Evolutionary conservation across 768 basidiomycete genomes (phyloP), one percentile per base, ranked within the genome.

Genomic region (Amanita fuliginea): DNA sequence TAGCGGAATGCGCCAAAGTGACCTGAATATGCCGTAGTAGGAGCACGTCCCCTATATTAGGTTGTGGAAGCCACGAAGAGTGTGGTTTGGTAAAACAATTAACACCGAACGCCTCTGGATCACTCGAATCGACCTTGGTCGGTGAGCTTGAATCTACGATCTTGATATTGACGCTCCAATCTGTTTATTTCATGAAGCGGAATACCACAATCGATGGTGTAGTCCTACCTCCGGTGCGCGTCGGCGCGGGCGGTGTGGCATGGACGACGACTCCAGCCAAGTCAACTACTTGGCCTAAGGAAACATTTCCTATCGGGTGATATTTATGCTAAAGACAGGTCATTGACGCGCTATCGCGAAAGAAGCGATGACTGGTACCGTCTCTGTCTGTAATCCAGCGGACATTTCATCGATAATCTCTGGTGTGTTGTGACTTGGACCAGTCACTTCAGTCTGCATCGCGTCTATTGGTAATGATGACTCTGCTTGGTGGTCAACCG

Each of bases 1-100:
- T 8, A 28, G 30, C 2, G 16, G 30, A 43, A 6, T 1, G 33
- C 22, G 8, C 9, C 40, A 8, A 14, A 45, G 60, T 13, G 46
- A 79, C 81, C 70, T 74, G 78, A 28, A 81, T 62, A 41, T 65
- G 61, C 36, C 65, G 68, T 21, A 81, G 57, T 46, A 83, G 66
- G 6, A 83, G 54, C 18, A 83, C 57, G 50, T 81, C 74, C 0
- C 76, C 75, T n/a, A 53, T 47, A 3, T 62, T 62, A 13, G 73
- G 67, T 32, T 64, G 60, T 1, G 83, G 82, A 3, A 85, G 60
- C 73, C 73, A 78, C 47, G 73, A 66, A 19, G 56, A 34, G 53
- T 75, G 55, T 42, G 62, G 65, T 54, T 68, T 69, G 5, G 73
- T 69, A 56, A 86, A 86, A 47, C 73, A 77, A 42, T 70, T 80